A percentile compares a stretch with the other conserved stretches of the same genome.
phyloP scores from a whole-genome alignment of 192 early-diverging fungal genomes.

The Geranomyces michiganensis region DNA sequence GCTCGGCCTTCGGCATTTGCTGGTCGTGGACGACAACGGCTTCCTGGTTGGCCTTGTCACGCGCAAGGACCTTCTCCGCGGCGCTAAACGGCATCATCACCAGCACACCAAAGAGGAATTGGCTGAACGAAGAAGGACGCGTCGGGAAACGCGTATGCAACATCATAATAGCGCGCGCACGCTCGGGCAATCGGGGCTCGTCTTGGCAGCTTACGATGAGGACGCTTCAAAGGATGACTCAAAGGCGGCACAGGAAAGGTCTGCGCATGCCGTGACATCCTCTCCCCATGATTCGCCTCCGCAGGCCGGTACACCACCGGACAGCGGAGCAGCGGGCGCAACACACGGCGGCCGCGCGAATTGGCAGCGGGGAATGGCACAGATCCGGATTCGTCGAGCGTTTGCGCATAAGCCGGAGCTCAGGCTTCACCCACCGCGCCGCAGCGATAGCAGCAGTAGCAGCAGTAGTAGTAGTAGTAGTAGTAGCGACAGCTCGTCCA shows the following conservation, averaged over 20 bases:
- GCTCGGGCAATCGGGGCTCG: background rate
- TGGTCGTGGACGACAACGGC: slow-evolving; percentile 41
- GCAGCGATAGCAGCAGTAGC: background rate
- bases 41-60: slow-evolving; percentile 42
- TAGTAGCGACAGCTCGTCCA: background rate
- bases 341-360: background rate
- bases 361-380: background rate
- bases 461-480: slow-evolving; percentile 7
- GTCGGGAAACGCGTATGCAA: background rate
- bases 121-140: background rate
- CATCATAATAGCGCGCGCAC: background rate
- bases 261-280: background rate
- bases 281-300: background rate
- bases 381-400: background rate
- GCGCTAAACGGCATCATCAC: background rate
- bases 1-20: slow-evolving; percentile 40
- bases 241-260: background rate
- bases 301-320: background rate
- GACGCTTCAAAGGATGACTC: background rate
- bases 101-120: background rate
- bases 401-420: background rate
- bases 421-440: background rate
- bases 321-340: background rate
- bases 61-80: slow-evolving; percentile 37
- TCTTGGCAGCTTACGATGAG: background rate